These are phyloP conservation scores for Coniochaeta ligniaria DNA, from an alignment of 2,329 filamentous ascomycete genomes.

Conservation along the genomic window DNA sequence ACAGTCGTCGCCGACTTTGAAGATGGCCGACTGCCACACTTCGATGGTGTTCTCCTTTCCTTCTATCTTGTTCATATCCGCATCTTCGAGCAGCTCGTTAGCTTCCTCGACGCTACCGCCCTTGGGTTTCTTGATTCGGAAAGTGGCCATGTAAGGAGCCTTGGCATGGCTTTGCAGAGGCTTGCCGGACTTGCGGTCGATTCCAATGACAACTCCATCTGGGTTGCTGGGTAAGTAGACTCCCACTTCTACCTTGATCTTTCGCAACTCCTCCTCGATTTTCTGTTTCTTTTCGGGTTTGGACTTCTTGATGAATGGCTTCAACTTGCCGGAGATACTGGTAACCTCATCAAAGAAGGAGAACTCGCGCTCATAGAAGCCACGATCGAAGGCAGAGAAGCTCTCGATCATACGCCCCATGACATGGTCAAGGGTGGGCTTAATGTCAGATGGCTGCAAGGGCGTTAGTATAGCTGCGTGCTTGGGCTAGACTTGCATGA, in stretches of 20 bases:
- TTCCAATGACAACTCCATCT: conserved; percentile 93
- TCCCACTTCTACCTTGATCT: conserved; percentile 93
- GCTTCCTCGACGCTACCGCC: conserved; percentile 38
- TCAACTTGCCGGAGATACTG: conserved; percentile 87
- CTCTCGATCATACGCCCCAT: conserved; percentile 76
- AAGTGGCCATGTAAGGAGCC: conserved; percentile 97
- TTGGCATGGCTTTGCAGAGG: conserved; percentile 97
- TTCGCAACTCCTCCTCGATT: conserved; percentile 95
- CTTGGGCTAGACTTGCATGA: conserved; percentile 5
- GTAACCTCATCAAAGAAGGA: conserved; percentile 98
- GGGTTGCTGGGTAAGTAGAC: conserved; percentile 97
- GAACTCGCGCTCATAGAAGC: conserved; percentile 92
- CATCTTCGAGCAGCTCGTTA: conserved; percentile 43
- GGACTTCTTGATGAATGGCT: conserved; percentile 82
- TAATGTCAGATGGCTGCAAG: conserved; percentile 73
- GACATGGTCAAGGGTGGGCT: conserved; percentile 87
- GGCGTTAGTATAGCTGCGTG: not conserved
- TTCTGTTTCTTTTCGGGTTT: conserved; percentile 99
- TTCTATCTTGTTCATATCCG: conserved; percentile 25
- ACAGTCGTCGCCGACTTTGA: conserved; percentile 99
- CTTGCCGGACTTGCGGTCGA: conserved; percentile 96
- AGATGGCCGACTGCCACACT: conserved; percentile 98
- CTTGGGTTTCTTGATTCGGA: conserved; percentile 83
- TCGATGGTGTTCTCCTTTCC: conserved; percentile 60
- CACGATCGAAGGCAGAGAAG: conserved; percentile 71